Evolutionary conservation across 768 basidiomycete species (phyloP).

Genomic region (Kwoniella sp.): DNA sequence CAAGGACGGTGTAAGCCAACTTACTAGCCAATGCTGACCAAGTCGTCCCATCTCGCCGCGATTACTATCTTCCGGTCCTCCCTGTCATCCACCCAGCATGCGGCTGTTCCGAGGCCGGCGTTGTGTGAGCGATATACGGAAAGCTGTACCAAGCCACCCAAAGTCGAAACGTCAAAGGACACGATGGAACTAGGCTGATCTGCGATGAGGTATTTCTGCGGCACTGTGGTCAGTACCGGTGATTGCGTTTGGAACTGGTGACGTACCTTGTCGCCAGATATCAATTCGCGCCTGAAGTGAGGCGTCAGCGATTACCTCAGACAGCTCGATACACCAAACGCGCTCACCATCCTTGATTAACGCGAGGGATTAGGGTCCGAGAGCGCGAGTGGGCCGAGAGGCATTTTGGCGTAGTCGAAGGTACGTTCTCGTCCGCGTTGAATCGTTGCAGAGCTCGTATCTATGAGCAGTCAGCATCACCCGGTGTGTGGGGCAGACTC

Average conservation of each 20-base stretch:
- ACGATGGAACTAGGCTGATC: not conserved
- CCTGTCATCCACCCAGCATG: conserved; percentile 1
- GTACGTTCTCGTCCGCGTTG: not conserved
- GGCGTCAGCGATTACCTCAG: not conserved
- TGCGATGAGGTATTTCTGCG: not conserved
- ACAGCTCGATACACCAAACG: no score
- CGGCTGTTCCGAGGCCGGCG: conserved; percentile 3
- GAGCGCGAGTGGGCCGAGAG: conserved; percentile 6
- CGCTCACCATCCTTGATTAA: not conserved
- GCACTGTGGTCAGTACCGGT: no score
- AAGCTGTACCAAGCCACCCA: conserved; percentile 4
- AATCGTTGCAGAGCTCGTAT: not conserved
- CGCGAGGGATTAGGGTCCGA: not conserved
- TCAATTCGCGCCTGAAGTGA: not conserved
- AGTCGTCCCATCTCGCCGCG: not conserved
- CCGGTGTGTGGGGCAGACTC: not conserved
- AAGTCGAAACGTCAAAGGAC: not conserved
- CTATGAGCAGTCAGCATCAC: not conserved
- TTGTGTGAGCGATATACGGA: conserved; percentile 8
- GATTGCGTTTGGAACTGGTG: no score
- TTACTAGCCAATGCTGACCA: not conserved
- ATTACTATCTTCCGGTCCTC: not conserved
- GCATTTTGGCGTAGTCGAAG: not conserved
- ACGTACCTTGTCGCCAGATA: not conserved
- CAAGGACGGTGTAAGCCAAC: not conserved